These are phyloP conservation scores for Rhizomucor pusillus DNA, from an alignment of 371 early-diverging fungal genomes.

Conservation along the genomic window DNA sequence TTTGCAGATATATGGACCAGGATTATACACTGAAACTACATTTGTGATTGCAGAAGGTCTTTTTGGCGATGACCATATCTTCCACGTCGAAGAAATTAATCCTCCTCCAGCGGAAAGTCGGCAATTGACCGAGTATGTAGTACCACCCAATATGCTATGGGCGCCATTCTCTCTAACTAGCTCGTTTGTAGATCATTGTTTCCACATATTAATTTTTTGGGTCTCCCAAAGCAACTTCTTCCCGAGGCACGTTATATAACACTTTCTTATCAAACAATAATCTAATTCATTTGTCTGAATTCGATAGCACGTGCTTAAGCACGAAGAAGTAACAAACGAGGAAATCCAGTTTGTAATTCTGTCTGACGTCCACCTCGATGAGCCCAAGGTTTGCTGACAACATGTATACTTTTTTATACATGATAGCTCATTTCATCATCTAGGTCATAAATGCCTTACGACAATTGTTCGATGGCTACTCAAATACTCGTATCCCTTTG, in stretches of 20 bases:
- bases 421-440: neutral
- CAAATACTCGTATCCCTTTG: constrained; percentile 59
- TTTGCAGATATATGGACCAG: constrained; percentile 51
- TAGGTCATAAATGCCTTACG: constrained; percentile 58
- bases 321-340: constrained; percentile 47
- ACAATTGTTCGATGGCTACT: constrained; percentile 70
- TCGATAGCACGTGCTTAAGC: neutral
- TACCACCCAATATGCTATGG: neutral
- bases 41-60: constrained; percentile 84
- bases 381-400: constrained; percentile 59
- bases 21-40: constrained; percentile 79
- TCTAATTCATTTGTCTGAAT: constrained; percentile 20
- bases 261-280: neutral
- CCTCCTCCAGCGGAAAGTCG: constrained; percentile 79
- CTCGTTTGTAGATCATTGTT: constrained; percentile 31
- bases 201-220: constrained; percentile 59
- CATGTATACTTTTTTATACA: constrained; percentile 1
- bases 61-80: constrained; percentile 68
- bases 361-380: constrained; percentile 86
- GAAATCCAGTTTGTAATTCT: constrained; percentile 73
- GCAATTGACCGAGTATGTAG: constrained; percentile 53
- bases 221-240: constrained; percentile 45
- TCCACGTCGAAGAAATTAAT: constrained; percentile 66
- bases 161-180: neutral
- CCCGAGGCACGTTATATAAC: constrained; percentile 29